These are phyloP conservation scores for Phytomonas francai DNA, from an alignment of 208 protist species.

Conservation along the genomic window DNA sequence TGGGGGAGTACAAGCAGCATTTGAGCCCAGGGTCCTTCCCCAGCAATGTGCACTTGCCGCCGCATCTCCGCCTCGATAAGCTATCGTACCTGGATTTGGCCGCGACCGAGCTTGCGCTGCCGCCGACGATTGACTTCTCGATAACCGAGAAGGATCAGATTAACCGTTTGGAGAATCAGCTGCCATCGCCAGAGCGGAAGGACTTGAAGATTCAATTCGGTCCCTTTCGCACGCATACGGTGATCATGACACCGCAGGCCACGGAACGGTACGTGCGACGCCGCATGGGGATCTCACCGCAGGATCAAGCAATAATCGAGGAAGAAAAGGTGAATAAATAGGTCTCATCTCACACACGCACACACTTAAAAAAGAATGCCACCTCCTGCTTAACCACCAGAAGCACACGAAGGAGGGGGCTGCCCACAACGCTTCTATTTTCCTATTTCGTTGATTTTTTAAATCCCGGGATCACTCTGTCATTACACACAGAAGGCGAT, in stretches of 20 bases:
- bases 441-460: too few relatives aligned
- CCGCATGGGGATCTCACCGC: conserved; percentile 40
- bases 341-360: conserved; percentile 4
- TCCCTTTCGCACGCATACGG: conserved; percentile 59
- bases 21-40: conserved; percentile 70
- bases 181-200: conserved; percentile 49
- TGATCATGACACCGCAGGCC: conserved; percentile 57
- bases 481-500: too few relatives aligned
- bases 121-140: conserved; percentile 65
- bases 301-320: conserved; percentile 20
- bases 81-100: conserved; percentile 72
- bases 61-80: conserved; percentile 70
- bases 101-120: conserved; percentile 68
- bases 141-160: conserved; percentile 51
- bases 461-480: too few relatives aligned
- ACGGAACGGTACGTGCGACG: conserved; percentile 78
- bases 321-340: conserved; percentile 7
- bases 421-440: too few relatives aligned
- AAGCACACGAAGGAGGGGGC: too few relatives aligned
- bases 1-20: conserved; percentile 78
- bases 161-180: conserved; percentile 33
- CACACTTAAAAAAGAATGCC: neutral
- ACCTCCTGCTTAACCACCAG: too few relatives aligned
- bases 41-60: conserved; percentile 58
- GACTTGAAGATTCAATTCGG: conserved; percentile 75